Base-by-base conservation (phyloP, 805 yeast genomes). In the Candida silvicultrix region DNA sequence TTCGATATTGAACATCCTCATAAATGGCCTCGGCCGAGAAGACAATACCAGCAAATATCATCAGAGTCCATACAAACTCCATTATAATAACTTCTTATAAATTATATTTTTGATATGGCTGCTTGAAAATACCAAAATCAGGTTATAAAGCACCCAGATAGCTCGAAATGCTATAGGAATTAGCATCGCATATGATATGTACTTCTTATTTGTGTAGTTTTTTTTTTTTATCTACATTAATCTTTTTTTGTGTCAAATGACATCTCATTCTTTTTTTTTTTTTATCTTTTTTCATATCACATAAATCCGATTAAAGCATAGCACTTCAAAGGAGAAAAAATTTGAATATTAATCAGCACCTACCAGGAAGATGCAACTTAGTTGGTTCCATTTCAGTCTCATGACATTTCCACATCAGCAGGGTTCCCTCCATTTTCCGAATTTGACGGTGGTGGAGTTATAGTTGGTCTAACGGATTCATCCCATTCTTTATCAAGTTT, bases 401-500 rank as follows among this genome's bases (percentile, higher is more conserved):
- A 37, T 21, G 10, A 8, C 39, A 29, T 19, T 14, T 35, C 41
- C 14, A 47, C 41, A 34, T 45, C 45, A 40, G 46, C n/a, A 12
- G 4, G 29, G 14, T 16, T 5, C 14, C 5, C 4, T 15, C 18
- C 16, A n/a, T 31, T 18, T 10, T 31, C 18, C 2, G 35, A 11
- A 9, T 15, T 31, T 31, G 35, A 31, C 4, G 16, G 42, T 37
- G 19, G 42, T 20, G 15, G 32, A 21, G 12, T 39, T 3, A 31
- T 18, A 41, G 39, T 21, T 37, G 39, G 39, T 37, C 53, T 51
- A 1, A 18, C 40, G 15, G 50, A 25, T 29, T 58, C 58, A 41
- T 57, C 59, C 63, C 61, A 58, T 34, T 41, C 47, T 25, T 49
- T 50, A 15, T 45, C 41, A 43, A 52, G 10, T 31, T 43, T 16